Base-by-base conservation (phyloP, 768 basidiomycete species). In the Dioszegia aurantiaca region DNA sequence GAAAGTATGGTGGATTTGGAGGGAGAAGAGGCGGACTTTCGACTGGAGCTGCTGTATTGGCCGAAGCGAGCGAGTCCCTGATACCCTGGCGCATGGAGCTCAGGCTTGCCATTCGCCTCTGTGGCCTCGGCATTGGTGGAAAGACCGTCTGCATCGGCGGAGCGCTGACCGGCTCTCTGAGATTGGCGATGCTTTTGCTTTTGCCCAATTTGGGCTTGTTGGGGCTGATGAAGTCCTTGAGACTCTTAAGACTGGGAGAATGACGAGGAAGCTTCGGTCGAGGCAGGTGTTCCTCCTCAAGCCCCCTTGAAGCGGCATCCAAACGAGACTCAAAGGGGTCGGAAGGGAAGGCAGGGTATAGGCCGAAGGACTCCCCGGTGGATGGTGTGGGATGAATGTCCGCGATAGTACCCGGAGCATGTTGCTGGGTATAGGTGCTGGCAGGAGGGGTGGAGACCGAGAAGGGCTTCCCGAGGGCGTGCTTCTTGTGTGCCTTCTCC, bases 21-120 rank as follows among this genome's bases (percentile, higher is more conserved):
- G 70, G 70, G 23, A 68, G 46, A 3, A 72, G 61, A 26, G 70
- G 70, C 11, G 70, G 70, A 31, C 65, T 68, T 28, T 68, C 70
- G n/a, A 63, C 59, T 23, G 63, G 66, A 6, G 33, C 53, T 5
- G 28, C 19, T 6, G 47, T 40, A 33, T 26, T 9, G 39, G 36
- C 30, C 10, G 37, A 46, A 40, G 41, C 33, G 36, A 44, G 45
- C 2, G 54, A 43, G 27, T 44, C n/a, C 16, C 27, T n/a, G 47
- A 55, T 28, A 57, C 41, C 39, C 46, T 14, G 60, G 21, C 19
- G 49, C 40, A 39, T 33, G 54, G 44, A 58, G 43, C 24, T 55
- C 43, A 44, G 46, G 49, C 30, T 60, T 37, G 27, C 14, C 44
- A 31, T 65, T 55, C 31, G 52, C 19, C n/a, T 12, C 16, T 33